Percentiles rank a stretch among this genome's conserved stretches.
These are phyloP conservation scores for Boletellus sp. DNA, from an alignment of 1,284 basidiomycete genomes.

Conservation along the genomic window DNA sequence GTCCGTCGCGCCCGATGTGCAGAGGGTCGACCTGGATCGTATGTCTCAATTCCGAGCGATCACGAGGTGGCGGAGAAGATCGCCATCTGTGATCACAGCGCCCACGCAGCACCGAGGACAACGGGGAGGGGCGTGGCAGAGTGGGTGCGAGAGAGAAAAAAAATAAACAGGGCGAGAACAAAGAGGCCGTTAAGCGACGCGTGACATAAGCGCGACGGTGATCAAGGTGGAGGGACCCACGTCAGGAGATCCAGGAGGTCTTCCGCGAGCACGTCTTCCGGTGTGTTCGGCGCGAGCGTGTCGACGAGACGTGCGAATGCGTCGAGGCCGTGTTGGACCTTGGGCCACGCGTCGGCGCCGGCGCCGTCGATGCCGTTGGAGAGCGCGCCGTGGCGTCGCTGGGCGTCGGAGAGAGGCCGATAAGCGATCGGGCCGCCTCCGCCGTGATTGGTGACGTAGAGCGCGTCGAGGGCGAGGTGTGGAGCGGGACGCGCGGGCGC, in stretches of 20 bases:
- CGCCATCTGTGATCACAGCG: conserved; percentile 40
- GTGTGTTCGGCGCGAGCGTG: conserved; percentile 33
- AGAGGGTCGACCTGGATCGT: conserved; percentile 62
- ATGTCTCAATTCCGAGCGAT: conserved; percentile 52
- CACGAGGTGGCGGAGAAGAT: conserved; percentile 41
- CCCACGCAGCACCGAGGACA: neutral
- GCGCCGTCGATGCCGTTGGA: conserved; percentile 70
- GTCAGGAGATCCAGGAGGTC: conserved; percentile 60
- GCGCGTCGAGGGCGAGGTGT: conserved; percentile 45
- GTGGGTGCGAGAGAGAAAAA: neutral
- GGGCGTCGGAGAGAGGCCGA: conserved; percentile 46
- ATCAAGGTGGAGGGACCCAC: conserved; percentile 42
- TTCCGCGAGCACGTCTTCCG: conserved; percentile 52
- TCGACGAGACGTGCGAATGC: conserved; percentile 43
- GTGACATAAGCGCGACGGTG: no score
- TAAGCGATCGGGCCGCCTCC: conserved; percentile 56
- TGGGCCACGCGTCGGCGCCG: conserved; percentile 63
- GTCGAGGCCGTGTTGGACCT: conserved; percentile 56
- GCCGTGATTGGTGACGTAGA: conserved; percentile 65
- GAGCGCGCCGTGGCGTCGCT: conserved; percentile 53
- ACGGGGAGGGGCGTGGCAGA: neutral
- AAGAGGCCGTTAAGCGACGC: conserved; percentile 7
- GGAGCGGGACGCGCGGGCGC: conserved; percentile 28
- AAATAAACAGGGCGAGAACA: neutral
- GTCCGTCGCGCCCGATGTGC: conserved; percentile 6